Evolutionary conservation across 306 rosid genomes (phyloP), one percentile per base, ranked within the genome.

Genomic region (Coriaria nepalensis): DNA sequence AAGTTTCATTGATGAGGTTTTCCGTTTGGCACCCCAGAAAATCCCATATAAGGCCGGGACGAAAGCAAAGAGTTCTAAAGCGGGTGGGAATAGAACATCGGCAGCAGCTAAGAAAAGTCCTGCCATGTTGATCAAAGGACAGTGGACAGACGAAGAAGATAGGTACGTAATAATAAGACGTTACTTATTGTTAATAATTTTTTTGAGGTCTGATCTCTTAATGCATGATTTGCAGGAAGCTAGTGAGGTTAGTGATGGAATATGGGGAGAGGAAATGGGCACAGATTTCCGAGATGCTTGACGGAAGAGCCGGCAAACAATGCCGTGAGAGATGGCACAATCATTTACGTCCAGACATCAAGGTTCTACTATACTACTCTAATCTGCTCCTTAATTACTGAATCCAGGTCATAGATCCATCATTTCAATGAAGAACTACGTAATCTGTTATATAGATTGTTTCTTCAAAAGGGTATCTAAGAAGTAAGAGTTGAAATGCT

Each of bases 251-350:
- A 72, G 95, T 90, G 79, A 77, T 79, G 77, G 79, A 77, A 60
- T 37, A 77, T 67, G 97, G 95, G 12, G 70, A 57, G 47, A 71
- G 78, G 37, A 90, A 85, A 77, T 90, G 95, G 98, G 83, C 95
- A 47, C 81, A 73, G 56, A 77, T 90, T 49, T 84, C 95, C 9
- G 94, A 81, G 52, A 75, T 69, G 12, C 59, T 90, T 68, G 75
- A 52, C 12, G 92, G 92, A 37, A 77, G 98, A 65, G 92, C 79
- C 6, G 98, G 98, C 2, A 84, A 90, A 60, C 98, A 90, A 62
- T 90, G 97, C 58, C 33, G 97, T 7, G 97, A 90, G 68, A 79
- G 95, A 74, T 90, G 97, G 97, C 85, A 81, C 33, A 90, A 90
- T 72, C 98, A 90, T 67, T 68, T 90, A 15, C 75, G 94, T n/a